phyloP scores from a whole-genome alignment of 257 asterid species.

The Solanum pinnatisectum region DNA sequence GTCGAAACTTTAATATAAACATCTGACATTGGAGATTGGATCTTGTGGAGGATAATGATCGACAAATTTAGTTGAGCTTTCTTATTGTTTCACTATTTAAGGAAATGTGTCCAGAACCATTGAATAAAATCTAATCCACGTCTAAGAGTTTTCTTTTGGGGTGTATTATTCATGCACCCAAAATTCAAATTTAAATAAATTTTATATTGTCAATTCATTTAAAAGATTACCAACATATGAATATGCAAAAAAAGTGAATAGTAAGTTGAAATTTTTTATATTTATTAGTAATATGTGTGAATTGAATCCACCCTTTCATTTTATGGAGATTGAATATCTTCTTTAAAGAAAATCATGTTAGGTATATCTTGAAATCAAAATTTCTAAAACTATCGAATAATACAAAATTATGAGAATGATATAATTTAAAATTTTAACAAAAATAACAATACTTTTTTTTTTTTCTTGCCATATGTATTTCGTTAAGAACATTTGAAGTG shows the following conservation, averaged over 20 bases:
- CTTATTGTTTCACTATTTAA: not conserved
- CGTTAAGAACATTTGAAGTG: too few relatives aligned
- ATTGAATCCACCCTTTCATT: too few relatives aligned
- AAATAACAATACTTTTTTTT: too few relatives aligned
- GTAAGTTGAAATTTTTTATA: not conserved
- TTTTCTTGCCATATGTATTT: too few relatives aligned
- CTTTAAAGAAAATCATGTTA: not conserved
- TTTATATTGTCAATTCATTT: not conserved
- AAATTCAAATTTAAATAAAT: not conserved
- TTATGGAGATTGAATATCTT: not conserved
- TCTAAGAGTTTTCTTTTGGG: not conserved
- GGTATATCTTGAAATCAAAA: not conserved
- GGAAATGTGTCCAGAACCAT: not conserved
- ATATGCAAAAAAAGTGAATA: not conserved
- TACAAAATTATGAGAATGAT: not conserved
- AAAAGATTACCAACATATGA: not conserved
- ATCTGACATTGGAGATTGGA: too few relatives aligned
- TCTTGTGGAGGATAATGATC: not conserved
- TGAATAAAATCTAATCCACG: not conserved
- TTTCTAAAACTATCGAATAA: not conserved
- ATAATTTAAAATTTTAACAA: not conserved
- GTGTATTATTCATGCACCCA: not conserved
- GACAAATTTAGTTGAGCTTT: not conserved
- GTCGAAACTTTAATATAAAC: too few relatives aligned
- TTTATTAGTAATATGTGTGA: too few relatives aligned